These are phyloP conservation scores for Diplogelasinospora grovesii DNA, from an alignment of 495 filamentous ascomycete species.

Conservation along the genomic window DNA sequence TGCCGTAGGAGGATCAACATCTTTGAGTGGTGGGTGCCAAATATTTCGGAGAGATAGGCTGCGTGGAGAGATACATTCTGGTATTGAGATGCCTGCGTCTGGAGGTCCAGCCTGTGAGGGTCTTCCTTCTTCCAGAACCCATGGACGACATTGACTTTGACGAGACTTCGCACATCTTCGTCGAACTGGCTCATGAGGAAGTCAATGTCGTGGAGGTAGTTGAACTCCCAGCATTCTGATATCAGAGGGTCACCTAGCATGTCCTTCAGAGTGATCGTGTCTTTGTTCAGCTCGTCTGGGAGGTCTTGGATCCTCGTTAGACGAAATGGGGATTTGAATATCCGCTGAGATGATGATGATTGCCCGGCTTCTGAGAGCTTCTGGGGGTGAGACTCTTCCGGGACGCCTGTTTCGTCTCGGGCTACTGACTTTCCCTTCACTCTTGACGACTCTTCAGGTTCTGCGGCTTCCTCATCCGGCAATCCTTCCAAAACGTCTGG, in stretches of 20 bases:
- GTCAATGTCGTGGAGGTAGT: slow-evolving; percentile 76
- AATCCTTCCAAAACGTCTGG: no score
- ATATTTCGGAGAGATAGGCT: slow-evolving; percentile 78
- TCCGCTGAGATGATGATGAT: background rate
- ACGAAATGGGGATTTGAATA: slow-evolving; percentile 58
- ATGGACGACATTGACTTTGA: slow-evolving; percentile 73
- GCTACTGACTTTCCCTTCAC: no score
- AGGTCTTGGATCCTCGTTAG: slow-evolving; percentile 68
- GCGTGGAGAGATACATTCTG: slow-evolving; percentile 62
- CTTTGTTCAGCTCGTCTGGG: slow-evolving; percentile 53
- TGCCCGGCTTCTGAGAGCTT: background rate
- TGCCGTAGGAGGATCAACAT: slow-evolving; percentile 78
- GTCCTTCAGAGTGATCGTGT: slow-evolving; percentile 60
- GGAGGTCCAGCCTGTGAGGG: slow-evolving; percentile 47
- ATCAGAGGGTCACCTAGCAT: slow-evolving; percentile 79
- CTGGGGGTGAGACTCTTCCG: no score
- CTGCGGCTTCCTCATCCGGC: background rate
- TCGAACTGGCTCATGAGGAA: slow-evolving; percentile 63
- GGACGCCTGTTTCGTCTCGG: no score
- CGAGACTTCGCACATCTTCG: slow-evolving; percentile 54
- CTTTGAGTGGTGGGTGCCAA: slow-evolving; percentile 76
- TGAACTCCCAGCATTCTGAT: slow-evolving; percentile 83
- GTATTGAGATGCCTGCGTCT: slow-evolving; percentile 53
- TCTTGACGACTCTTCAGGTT: background rate
- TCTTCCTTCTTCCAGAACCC: slow-evolving; percentile 82